A percentile compares a stretch with the other conserved stretches of the same genome.
These are phyloP conservation scores for Solanum hybrid DNA, from an alignment of 305 asterid species.

Conservation along the genomic window DNA sequence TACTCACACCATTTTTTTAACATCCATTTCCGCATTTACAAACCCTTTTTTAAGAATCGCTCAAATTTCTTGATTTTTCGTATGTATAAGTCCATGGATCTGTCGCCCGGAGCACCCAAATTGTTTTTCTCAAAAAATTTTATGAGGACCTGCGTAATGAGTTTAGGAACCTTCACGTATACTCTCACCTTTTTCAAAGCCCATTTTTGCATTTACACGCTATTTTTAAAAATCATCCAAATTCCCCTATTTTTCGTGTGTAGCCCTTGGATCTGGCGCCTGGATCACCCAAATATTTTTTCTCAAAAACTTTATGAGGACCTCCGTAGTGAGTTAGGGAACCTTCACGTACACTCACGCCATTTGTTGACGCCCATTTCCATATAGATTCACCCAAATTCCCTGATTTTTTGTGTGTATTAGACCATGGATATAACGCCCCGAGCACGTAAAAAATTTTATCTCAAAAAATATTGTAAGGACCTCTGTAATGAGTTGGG, in stretches of 20 bases:
- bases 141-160: neutral
- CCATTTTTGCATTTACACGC: neutral
- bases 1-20: too few relatives aligned
- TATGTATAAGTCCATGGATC: neutral
- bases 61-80: neutral
- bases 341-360: neutral
- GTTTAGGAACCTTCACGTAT: neutral
- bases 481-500: neutral
- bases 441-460: neutral
- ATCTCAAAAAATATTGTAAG: too few relatives aligned
- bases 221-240: neutral
- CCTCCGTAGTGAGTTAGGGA: neutral
- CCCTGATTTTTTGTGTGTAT: neutral
- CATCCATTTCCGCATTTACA: neutral
- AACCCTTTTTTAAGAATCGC: neutral
- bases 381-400: too few relatives aligned
- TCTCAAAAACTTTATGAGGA: too few relatives aligned
- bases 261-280: neutral
- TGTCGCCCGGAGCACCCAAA: neutral
- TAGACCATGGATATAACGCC: neutral
- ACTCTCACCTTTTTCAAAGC: too few relatives aligned
- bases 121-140: too few relatives aligned
- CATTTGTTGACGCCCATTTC: neutral
- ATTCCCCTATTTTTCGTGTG: neutral
- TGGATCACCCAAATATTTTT: neutral